Percentiles rank a stretch among this genome's conserved stretches.
Evolutionary conservation across 1,139 yeast species (phyloP).

Genomic region (Debaryomyces psychrophilus): DNA sequence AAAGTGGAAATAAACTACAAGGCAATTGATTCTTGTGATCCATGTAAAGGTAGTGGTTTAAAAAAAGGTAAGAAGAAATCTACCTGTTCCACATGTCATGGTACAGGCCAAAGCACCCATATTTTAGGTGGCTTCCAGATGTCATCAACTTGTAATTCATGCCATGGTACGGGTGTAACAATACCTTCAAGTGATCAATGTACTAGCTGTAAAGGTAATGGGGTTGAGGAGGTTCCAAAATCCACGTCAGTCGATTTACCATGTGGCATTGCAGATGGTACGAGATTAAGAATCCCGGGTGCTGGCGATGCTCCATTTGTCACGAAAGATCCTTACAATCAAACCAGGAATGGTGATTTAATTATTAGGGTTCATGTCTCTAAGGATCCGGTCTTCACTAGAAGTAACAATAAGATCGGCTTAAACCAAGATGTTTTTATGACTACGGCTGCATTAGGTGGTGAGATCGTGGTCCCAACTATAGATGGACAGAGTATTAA

Average conservation of each 20-base stretch:
- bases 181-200: slow-evolving; percentile 75
- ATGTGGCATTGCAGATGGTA: slow-evolving; percentile 85
- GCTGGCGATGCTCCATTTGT: slow-evolving; percentile 89
- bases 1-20: slow-evolving; percentile 68
- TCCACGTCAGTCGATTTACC: slow-evolving; percentile 82
- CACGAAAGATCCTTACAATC: slow-evolving; percentile 65
- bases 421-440: slow-evolving; percentile 72
- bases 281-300: slow-evolving; percentile 79
- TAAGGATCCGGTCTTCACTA: slow-evolving; percentile 69
- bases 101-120: slow-evolving; percentile 90
- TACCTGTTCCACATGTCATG: slow-evolving; percentile 88
- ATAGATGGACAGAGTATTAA: slow-evolving; percentile 75
- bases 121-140: slow-evolving; percentile 93
- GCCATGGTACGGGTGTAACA: slow-evolving; percentile 87
- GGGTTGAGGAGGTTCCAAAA: slow-evolving; percentile 71
- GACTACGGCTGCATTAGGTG: slow-evolving; percentile 97
- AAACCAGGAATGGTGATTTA: slow-evolving; percentile 80
- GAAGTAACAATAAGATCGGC: slow-evolving; percentile 67
- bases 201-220: slow-evolving; percentile 82
- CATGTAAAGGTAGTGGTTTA: slow-evolving; percentile 86
- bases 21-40: slow-evolving; percentile 73
- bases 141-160: slow-evolving; percentile 88
- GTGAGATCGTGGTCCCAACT: slow-evolving; percentile 85
- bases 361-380: slow-evolving; percentile 77
- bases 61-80: slow-evolving; percentile 74